phyloP scores from a whole-genome alignment of 106 monocot genomes.

The Acorus calamus region DNA sequence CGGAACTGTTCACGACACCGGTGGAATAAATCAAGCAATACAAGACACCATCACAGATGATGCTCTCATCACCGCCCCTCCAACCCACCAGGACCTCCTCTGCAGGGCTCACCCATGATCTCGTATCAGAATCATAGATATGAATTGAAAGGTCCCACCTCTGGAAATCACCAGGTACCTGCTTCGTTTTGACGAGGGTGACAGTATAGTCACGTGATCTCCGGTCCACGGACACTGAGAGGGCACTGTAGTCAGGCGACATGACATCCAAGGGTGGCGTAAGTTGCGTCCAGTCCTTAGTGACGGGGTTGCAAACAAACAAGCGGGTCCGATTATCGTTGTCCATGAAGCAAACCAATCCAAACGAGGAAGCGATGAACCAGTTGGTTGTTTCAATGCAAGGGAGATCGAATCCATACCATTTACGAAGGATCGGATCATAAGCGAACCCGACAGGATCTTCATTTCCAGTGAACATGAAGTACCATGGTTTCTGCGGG shows the following conservation, averaged over 20 bases:
- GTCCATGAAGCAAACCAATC: conserved; percentile 87
- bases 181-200: conserved; percentile 50
- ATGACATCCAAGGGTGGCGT: conserved; percentile 36
- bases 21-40: conserved; percentile 70
- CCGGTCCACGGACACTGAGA: conserved; percentile 46
- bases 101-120: conserved; percentile 36
- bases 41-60: conserved; percentile 61
- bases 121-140: conserved; percentile 42
- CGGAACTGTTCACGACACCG: conserved; percentile 34
- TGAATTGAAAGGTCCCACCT: conserved; percentile 70
- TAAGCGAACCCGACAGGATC: conserved; percentile 49
- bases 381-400: conserved; percentile 69
- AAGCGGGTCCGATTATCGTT: conserved; percentile 52
- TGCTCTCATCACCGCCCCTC: conserved; percentile 87
- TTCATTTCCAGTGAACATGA: conserved; percentile 75
- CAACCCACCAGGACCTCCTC: conserved; percentile 61
- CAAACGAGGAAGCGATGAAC: conserved; percentile 64
- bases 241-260: conserved; percentile 62
- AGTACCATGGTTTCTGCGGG: conserved; percentile 80
- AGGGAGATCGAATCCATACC: conserved; percentile 70
- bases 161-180: conserved; percentile 57
- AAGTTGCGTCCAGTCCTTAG: conserved; percentile 48
- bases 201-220: conserved; percentile 36
- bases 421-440: conserved; percentile 64
- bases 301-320: conserved; percentile 81